Evolutionary conservation across 495 filamentous ascomycete genomes (phyloP), one percentile per base, ranked within the genome.

Genomic region (Bombardia bombarda): DNA sequence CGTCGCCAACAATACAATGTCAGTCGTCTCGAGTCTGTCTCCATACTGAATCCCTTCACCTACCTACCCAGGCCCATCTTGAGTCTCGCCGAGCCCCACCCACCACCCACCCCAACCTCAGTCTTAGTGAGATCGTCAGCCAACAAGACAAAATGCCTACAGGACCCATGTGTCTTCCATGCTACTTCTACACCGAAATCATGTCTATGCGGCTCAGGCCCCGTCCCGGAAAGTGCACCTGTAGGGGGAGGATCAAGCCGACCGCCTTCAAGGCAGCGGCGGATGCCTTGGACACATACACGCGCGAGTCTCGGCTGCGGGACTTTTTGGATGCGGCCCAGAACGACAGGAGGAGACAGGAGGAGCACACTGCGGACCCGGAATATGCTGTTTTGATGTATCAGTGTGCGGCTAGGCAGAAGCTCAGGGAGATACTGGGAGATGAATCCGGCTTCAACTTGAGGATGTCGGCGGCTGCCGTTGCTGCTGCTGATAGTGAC

Each of bases 331-430:
- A 42, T 5, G 21, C 1, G 8, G 36, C 19, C n/a, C 51, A 50
- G 30, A 14, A 7, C 0, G 40, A 40, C 1, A 10, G 25, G n/a
- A 35, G 38, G 10, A 23, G 19, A 17, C 12, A 43, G 7, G 32
- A 54, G 17, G 13, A 46, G 3, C 46, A 47, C 37, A 49, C 51
- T 8, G 36, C 40, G 1, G 40, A 54, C 40, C 17, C 20, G 17
- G 9, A 18, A 9, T 24, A 17, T 1, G 19, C 47, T 1, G 30
- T 45, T 7, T 35, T 31, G 8, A 12, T 24, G 6, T 43, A 54
- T 22, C 35, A 36, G 4, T 9, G 14, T 8, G 51, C 43, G 13
- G 43, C 46, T 6, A 12, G 36, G 35, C 31, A 19, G 7, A 56
- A 52, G 28, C 46, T 50, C 7, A 39, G 8, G 13, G 33, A n/a